These are phyloP conservation scores for Hypseocharis bilobata DNA, from an alignment of 441 rosid species.

Conservation along the genomic window DNA sequence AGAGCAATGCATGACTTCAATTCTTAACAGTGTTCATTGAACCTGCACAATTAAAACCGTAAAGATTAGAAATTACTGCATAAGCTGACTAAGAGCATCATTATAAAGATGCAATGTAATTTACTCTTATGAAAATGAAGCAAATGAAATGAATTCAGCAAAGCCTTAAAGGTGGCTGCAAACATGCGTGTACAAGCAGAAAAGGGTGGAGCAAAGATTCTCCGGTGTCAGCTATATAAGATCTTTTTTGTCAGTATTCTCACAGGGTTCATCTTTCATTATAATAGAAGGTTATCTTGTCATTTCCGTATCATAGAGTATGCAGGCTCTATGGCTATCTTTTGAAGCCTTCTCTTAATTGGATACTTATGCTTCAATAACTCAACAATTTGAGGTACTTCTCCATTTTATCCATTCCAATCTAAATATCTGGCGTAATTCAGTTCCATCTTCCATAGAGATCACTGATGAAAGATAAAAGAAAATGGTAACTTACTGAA, in stretches of 20 bases:
- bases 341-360: background rate
- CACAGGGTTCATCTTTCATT: background rate
- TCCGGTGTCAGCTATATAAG: background rate
- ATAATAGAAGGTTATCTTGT: background rate
- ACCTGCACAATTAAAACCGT: slow-evolving; percentile 31
- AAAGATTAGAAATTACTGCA: background rate
- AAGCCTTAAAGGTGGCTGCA: background rate
- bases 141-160: background rate
- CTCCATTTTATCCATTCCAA: background rate
- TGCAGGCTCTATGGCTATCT: background rate
- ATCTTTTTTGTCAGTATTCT: background rate
- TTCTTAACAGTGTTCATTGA: slow-evolving; percentile 29
- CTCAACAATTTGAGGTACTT: background rate
- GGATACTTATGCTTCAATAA: background rate
- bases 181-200: background rate
- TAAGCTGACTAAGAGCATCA: slow-evolving; percentile 2
- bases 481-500: background rate
- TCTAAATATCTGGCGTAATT: background rate
- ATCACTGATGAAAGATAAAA: background rate
- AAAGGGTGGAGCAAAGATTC: background rate
- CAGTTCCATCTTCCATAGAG: background rate
- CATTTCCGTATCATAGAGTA: background rate
- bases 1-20: slow-evolving; percentile 31
- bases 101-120: background rate
- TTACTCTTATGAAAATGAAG: background rate